phyloP scores from a whole-genome alignment of 345 rosid species.

The Rhodamnia argentea region DNA sequence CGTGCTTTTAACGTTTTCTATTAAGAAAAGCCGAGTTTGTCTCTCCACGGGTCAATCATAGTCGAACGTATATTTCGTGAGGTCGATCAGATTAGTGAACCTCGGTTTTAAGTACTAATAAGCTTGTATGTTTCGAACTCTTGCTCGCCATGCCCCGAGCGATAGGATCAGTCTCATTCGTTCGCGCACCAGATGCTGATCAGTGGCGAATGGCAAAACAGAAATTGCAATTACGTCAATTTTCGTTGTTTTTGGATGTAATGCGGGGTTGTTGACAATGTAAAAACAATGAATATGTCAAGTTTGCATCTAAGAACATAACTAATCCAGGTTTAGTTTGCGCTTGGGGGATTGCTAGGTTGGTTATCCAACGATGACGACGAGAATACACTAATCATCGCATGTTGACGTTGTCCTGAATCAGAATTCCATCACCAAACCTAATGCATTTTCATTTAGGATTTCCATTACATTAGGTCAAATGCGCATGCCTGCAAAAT shows the following conservation, averaged over 20 bases:
- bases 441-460: neutral
- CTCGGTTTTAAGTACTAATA: neutral
- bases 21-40: neutral
- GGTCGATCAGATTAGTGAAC: neutral
- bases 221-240: too few species aligned
- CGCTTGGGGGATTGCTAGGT: neutral
- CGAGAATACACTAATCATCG: neutral
- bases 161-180: neutral
- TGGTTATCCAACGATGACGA: neutral
- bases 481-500: neutral
- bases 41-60: neutral
- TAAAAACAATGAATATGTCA: neutral
- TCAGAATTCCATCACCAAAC: neutral
- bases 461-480: neutral
- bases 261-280: neutral
- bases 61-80: neutral
- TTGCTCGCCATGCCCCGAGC: neutral
- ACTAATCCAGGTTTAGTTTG: neutral
- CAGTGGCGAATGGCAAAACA: neutral
- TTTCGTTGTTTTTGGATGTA: neutral
- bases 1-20: too few species aligned
- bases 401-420: neutral
- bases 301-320: neutral
- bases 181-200: neutral
- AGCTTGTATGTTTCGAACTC: neutral